These are phyloP conservation scores for Diaporthe sp. DNA, from an alignment of 2,329 filamentous ascomycete genomes.

Conservation along the genomic window DNA sequence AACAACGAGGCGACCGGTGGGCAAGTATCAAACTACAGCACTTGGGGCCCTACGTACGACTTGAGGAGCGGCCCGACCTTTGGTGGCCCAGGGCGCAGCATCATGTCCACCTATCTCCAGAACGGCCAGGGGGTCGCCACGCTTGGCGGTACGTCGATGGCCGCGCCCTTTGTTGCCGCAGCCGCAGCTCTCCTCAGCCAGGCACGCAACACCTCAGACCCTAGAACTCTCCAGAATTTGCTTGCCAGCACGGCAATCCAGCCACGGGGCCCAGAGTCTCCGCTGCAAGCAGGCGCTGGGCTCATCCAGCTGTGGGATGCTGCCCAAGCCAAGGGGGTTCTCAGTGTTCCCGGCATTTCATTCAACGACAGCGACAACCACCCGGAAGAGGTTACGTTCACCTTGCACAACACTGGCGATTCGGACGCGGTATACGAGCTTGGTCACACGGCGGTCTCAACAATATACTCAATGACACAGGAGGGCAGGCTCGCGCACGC, in stretches of 20 bases:
- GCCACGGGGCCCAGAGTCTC: neutral
- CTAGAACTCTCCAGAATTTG: neutral
- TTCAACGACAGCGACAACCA: slow-evolving; percentile 16
- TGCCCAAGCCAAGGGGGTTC: neutral
- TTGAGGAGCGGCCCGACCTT: neutral
- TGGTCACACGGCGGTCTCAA: neutral
- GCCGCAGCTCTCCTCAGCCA: slow-evolving; percentile 1
- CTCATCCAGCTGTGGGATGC: slow-evolving; percentile 16
- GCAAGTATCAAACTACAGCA: slow-evolving; percentile 6
- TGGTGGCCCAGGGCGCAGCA: slow-evolving; percentile 8
- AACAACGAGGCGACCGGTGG: slow-evolving; percentile 7
- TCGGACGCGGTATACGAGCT: slow-evolving; percentile 2
- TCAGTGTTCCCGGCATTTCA: neutral
- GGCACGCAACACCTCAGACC: neutral
- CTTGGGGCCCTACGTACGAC: slow-evolving; percentile 6
- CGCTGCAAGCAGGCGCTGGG: neutral
- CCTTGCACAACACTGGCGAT: neutral
- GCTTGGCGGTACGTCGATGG: slow-evolving; percentile 4
- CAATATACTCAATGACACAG: neutral
- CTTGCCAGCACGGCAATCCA: slow-evolving; percentile 1
- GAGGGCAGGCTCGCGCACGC: neutral
- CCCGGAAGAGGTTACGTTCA: neutral
- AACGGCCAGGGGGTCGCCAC: slow-evolving; percentile 1
- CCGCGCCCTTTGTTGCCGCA: neutral
- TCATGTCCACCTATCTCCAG: slow-evolving; percentile 11